Conservation (phyloP, 225 moss, liverwort and hornwort species). For the Bryum argenteum region DNA sequence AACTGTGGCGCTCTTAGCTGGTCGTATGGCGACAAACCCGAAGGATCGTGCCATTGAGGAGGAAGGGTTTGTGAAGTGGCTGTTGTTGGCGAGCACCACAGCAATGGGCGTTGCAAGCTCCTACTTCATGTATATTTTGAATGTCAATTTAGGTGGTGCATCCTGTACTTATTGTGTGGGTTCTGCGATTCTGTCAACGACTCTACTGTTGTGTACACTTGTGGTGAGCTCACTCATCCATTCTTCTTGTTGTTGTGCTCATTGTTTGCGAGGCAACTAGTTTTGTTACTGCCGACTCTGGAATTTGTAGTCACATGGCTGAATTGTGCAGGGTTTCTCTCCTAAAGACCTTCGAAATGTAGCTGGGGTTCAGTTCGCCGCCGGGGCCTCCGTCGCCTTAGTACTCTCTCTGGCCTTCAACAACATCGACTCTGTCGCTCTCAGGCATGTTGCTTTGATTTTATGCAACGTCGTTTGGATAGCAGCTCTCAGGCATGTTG, state of each 20-base stretch:
- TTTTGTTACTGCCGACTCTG: background rate
- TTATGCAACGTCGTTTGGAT: no score
- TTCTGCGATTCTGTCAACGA: conserved; percentile 85
- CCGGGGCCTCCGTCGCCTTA: conserved; percentile 67
- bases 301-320: conserved; percentile 18
- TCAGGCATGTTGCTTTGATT: conserved; percentile 43
- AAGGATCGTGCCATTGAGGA: conserved; percentile 53
- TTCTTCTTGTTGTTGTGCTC: background rate
- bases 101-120: conserved; percentile 79
- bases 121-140: conserved; percentile 93
- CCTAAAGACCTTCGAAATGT: conserved; percentile 68
- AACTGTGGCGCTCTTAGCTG: conserved; percentile 64
- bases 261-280: no score
- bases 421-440: conserved; percentile 55
- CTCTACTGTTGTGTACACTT: conserved; percentile 81
- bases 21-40: conserved; percentile 52
- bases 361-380: conserved; percentile 70
- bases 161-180: conserved; percentile 90
- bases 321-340: conserved; percentile 68
- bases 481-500: conserved; percentile 53
- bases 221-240: conserved; percentile 46
- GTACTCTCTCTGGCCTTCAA: conserved; percentile 70
- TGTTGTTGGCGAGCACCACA: conserved; percentile 74
- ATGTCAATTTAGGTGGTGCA: conserved; percentile 76
- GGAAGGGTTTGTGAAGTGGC: conserved; percentile 71